Evolutionary conservation across 129 eudicot species (phyloP).

Genomic region (Calendula officinalis): DNA sequence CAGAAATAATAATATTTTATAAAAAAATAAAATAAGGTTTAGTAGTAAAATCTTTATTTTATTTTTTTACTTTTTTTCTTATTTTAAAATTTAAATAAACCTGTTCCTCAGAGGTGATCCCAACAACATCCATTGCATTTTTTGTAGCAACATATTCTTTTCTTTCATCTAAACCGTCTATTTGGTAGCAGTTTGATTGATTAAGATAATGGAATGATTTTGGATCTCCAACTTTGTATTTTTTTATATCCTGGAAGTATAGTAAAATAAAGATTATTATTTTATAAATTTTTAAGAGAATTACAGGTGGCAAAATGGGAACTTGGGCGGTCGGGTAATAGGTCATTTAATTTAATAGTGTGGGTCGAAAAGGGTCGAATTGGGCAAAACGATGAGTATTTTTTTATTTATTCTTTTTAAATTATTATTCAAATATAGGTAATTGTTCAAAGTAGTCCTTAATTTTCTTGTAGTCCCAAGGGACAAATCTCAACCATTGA

Average conservation of each 20-base stretch:
- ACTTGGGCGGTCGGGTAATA: background rate
- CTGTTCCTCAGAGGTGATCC: conserved; percentile 83
- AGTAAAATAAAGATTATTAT: too few species aligned
- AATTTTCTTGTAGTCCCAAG: too few species aligned
- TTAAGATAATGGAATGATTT: conserved; percentile 83
- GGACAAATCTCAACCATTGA: too few species aligned
- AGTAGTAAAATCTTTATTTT: too few species aligned
- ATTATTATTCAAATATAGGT: too few species aligned
- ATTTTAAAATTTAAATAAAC: conserved; percentile 30
- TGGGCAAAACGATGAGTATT: background rate
- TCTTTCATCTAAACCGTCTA: conserved; percentile 82
- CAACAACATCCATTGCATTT: conserved; percentile 97
- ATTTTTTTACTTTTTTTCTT: conserved; percentile 3
- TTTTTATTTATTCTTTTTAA: too few species aligned
- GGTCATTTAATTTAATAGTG: background rate
- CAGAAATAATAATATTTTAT: background rate
- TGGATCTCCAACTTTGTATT: conserved; percentile 83
- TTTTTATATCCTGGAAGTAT: conserved; percentile 58
- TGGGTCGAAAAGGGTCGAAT: background rate
- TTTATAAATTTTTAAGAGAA: too few species aligned
- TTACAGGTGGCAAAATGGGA: background rate
- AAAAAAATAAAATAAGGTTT: too few species aligned
- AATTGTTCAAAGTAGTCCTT: too few species aligned
- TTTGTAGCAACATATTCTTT: conserved; percentile 79
- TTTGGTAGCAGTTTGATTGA: conserved; percentile 78